These are phyloP conservation scores for Nicotiana undulata DNA, from an alignment of 257 asterid species.

Conservation along the genomic window DNA sequence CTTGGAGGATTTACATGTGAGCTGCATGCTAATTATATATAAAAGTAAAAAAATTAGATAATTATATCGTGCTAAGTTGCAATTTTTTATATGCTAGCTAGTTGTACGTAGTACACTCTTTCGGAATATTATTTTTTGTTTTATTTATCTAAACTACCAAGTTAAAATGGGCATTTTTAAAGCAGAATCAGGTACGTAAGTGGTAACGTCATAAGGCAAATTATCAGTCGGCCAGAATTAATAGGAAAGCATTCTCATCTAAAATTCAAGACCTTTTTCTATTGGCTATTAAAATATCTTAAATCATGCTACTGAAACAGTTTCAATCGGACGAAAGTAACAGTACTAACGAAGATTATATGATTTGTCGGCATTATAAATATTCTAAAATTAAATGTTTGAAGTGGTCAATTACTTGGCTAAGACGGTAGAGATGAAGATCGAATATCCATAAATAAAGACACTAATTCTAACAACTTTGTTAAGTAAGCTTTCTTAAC, in stretches of 20 bases:
- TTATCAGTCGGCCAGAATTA: not conserved
- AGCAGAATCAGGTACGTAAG: not conserved
- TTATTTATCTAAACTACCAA: not conserved
- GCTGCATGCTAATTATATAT: slow-evolving; percentile 10
- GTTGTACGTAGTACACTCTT: not conserved
- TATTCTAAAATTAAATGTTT: not conserved
- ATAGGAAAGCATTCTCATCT: too few species aligned
- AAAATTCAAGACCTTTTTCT: too few species aligned
- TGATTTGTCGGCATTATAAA: too few species aligned
- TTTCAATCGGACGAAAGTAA: too few species aligned
- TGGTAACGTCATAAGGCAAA: not conserved
- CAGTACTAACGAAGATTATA: too few species aligned
- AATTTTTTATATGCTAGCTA: not conserved
- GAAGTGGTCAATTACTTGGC: not conserved
- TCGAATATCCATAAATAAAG: not conserved
- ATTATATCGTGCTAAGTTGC: not conserved
- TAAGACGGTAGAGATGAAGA: not conserved
- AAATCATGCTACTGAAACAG: too few species aligned
- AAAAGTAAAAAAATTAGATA: not conserved
- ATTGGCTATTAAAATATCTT: too few species aligned
- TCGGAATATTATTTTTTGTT: not conserved
- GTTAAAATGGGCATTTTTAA: not conserved
- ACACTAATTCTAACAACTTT: too few species aligned
- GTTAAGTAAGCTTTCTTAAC: too few species aligned
- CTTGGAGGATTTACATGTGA: not conserved